Conservation (phyloP, 495 filamentous ascomycete species). For the Xylaria palmicola region DNA sequence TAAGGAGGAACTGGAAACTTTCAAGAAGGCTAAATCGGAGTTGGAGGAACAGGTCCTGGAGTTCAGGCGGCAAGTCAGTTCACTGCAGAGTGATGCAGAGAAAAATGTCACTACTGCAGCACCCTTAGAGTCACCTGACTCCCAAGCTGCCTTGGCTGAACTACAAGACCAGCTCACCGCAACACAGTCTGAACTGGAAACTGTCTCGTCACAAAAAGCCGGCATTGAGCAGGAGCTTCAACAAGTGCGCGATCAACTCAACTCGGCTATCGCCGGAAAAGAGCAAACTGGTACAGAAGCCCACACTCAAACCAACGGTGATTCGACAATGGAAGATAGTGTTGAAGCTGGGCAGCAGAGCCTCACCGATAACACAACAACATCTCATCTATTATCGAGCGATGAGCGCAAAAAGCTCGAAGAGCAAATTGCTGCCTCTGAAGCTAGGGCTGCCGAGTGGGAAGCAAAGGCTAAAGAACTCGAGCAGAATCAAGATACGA, state of each 20-base stretch:
- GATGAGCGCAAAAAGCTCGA: constrained; percentile 54
- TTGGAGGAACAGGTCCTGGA: constrained; percentile 39
- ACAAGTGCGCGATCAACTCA: constrained; percentile 42
- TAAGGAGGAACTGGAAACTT: constrained; percentile 37
- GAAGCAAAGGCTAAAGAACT: constrained; percentile 53
- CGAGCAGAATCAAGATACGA: constrained; percentile 54
- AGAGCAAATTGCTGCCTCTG: constrained; percentile 44
- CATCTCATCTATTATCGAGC: constrained; percentile 37
- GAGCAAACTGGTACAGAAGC: constrained; percentile 49
- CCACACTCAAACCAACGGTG: constrained; percentile 35
- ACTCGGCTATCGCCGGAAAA: constrained; percentile 41
- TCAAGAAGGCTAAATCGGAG: constrained; percentile 35
- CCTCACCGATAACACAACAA: constrained; percentile 8
- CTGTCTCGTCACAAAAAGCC: constrained; percentile 40
- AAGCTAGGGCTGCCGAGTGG: constrained; percentile 54
- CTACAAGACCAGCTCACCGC: constrained; percentile 33
- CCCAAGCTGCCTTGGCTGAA: constrained; percentile 16
- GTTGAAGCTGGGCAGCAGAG: constrained; percentile 27
- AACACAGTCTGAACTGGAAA: constrained; percentile 40
- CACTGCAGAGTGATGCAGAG: constrained; percentile 33
- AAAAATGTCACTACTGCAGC: constrained; percentile 18
- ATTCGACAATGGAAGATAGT: constrained; percentile 37
- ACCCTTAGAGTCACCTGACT: constrained; percentile 14
- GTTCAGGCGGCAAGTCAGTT: constrained; percentile 35
- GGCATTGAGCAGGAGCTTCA: constrained; percentile 47